phyloP scores from a whole-genome alignment of 2,329 filamentous ascomycete species.

The Mycosphaerella arachidis region DNA sequence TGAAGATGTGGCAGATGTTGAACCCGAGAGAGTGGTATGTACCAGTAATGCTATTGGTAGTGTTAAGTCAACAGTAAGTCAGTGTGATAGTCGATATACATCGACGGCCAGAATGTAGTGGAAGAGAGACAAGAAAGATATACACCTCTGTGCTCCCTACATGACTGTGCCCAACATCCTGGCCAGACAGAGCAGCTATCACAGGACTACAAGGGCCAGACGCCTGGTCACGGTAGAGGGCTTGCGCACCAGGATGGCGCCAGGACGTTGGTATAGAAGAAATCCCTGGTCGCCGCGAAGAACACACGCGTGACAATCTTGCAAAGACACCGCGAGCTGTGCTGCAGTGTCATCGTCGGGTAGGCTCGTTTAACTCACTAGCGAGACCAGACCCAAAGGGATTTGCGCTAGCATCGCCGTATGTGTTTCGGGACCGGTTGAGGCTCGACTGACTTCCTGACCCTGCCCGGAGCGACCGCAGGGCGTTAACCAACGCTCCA shows the following conservation, averaged over 20 bases:
- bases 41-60: not conserved
- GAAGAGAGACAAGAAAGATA: not conserved
- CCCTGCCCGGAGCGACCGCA: not conserved
- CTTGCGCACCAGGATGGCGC: constrained; percentile 5
- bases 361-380: not conserved
- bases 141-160: not conserved
- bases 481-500: not conserved
- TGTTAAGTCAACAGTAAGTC: not conserved
- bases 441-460: not conserved
- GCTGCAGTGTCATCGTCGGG: not conserved
- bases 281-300: not conserved
- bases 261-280: not conserved
- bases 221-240: not conserved
- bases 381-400: not conserved
- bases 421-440: not conserved
- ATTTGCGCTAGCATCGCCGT: not conserved
- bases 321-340: constrained; percentile 1
- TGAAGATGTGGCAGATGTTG: not conserved
- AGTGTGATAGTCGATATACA: not conserved
- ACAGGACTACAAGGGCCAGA: constrained; percentile 1
- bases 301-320: not conserved
- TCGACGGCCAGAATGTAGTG: not conserved
- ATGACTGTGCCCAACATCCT: not conserved
- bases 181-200: not conserved
- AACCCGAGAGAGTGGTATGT: not conserved